These are phyloP conservation scores for Isoetes taiwanensis DNA, from an alignment of 75 land plant species.

Conservation along the genomic window DNA sequence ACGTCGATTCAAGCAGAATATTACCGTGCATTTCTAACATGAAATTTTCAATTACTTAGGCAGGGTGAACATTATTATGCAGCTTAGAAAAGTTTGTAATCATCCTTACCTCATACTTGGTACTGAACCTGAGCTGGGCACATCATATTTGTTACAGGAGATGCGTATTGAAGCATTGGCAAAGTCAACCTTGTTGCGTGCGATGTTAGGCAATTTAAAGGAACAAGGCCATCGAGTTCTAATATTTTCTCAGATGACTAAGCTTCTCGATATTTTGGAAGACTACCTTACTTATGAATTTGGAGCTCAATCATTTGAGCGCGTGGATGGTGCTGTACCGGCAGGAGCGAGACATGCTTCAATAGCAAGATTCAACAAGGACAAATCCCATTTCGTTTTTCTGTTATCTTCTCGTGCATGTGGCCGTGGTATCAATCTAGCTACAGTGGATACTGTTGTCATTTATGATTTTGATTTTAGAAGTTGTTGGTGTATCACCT, in stretches of 20 bases:
- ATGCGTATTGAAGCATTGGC: constrained; percentile 98
- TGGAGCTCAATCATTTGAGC: constrained; percentile 74
- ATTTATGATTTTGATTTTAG: constrained; percentile 95
- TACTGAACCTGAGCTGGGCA: constrained; percentile 89
- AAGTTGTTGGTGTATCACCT: constrained; percentile 83
- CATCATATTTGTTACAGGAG: constrained; percentile 75
- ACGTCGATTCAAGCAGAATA: constrained; percentile 86
- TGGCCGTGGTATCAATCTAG: constrained; percentile 94
- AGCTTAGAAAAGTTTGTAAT: constrained; percentile 91
- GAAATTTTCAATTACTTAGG: constrained; percentile 76
- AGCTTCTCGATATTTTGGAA: constrained; percentile 89
- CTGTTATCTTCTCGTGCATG: constrained; percentile 86
- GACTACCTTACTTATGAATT: constrained; percentile 79
- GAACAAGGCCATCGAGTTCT: constrained; percentile 85
- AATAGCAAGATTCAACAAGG: constrained; percentile 85
- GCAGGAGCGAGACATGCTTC: constrained; percentile 78
- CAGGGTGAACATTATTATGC: constrained; percentile 89
- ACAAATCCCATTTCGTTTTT: constrained; percentile 81
- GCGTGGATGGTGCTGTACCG: constrained; percentile 91
- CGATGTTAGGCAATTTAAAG: constrained; percentile 68
- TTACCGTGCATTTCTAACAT: constrained; percentile 85
- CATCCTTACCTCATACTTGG: constrained; percentile 97
- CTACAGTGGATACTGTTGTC: constrained; percentile 95
- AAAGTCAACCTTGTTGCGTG: constrained; percentile 76
- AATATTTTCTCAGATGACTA: constrained; percentile 97